Percentiles rank a stretch among this genome's conserved stretches.
Evolutionary conservation across 2,329 filamentous ascomycete genomes (phyloP).

Genomic region (Pseudopyrenochaeta lycopersici): DNA sequence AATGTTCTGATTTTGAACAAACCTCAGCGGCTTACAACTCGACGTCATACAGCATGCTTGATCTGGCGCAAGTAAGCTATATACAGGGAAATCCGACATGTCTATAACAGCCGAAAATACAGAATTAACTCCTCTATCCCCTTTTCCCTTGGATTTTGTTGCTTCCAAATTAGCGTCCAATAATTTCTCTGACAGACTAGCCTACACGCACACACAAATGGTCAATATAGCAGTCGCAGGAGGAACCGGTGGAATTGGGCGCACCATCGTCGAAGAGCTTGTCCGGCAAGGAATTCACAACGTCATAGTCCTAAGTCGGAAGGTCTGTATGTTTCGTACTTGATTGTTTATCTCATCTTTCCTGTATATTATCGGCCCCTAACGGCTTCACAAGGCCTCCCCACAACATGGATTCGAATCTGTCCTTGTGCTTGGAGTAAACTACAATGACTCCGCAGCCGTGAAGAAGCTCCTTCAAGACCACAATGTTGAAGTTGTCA

Average conservation of each 20-base stretch:
- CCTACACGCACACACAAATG: too few species aligned
- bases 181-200: too few species aligned
- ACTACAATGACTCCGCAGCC: constrained; percentile 14
- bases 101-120: too few species aligned
- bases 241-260: constrained; percentile 31
- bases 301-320: constrained; percentile 24
- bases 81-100: too few species aligned
- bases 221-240: constrained; percentile 30
- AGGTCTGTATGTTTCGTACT: constrained; percentile 5
- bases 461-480: constrained; percentile 13
- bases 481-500: constrained; percentile 16
- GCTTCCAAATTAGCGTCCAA: too few species aligned
- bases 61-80: too few species aligned
- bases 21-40: too few species aligned
- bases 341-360: background rate
- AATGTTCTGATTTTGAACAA: background rate
- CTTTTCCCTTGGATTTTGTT: too few species aligned
- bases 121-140: too few species aligned
- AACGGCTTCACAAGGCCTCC: background rate
- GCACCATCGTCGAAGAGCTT: constrained; percentile 25
- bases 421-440: constrained; percentile 12
- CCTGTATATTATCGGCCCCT: background rate
- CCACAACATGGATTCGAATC: background rate
- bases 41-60: too few species aligned
- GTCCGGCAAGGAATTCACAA: constrained; percentile 18